Percentiles rank a stretch among this genome's conserved stretches.
Evolutionary conservation across 1,284 basidiomycete species (phyloP).

Genomic region (Leucoagaricus sp.): DNA sequence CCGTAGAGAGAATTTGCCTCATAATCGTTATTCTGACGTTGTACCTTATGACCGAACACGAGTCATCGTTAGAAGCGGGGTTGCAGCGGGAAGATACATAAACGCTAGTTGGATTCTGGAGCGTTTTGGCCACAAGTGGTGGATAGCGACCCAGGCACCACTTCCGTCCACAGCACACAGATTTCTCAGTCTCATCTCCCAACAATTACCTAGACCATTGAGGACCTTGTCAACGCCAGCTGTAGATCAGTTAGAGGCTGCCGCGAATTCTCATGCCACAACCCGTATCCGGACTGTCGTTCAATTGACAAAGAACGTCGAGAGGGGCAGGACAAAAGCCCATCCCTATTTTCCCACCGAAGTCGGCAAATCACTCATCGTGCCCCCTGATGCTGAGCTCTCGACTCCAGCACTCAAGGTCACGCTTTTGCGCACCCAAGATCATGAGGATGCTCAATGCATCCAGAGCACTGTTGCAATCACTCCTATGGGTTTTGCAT

Average conservation of each 20-base stretch:
- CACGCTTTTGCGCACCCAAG: slow-evolving; percentile 47
- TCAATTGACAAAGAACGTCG: slow-evolving; percentile 73
- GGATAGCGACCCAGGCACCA: slow-evolving; percentile 85
- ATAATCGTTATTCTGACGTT: slow-evolving; percentile 76
- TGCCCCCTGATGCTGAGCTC: slow-evolving; percentile 48
- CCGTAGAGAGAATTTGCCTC: slow-evolving; percentile 41
- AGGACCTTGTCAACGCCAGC: slow-evolving; percentile 11
- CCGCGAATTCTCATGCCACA: slow-evolving; percentile 17
- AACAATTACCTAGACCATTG: slow-evolving; percentile 47
- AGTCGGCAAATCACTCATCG: slow-evolving; percentile 54
- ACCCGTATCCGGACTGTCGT: slow-evolving; percentile 70
- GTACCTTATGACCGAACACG: slow-evolving; percentile 80
- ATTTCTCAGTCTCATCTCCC: slow-evolving; percentile 69
- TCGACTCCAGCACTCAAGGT: slow-evolving; percentile 49
- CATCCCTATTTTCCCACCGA: slow-evolving; percentile 70
- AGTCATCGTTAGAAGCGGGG: slow-evolving; percentile 45
- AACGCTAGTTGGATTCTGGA: slow-evolving; percentile 87
- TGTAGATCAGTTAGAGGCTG: slow-evolving; percentile 9
- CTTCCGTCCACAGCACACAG: slow-evolving; percentile 67
- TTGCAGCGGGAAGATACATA: slow-evolving; percentile 55
- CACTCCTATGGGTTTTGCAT: slow-evolving; percentile 22
- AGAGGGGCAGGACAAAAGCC: slow-evolving; percentile 69
- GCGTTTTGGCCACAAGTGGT: slow-evolving; percentile 68
- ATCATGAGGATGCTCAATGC: slow-evolving; percentile 57
- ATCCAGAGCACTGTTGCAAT: slow-evolving; percentile 54